phyloP scores from a whole-genome alignment of 2,329 filamentous ascomycete species.

The Epichloe bromicola region DNA sequence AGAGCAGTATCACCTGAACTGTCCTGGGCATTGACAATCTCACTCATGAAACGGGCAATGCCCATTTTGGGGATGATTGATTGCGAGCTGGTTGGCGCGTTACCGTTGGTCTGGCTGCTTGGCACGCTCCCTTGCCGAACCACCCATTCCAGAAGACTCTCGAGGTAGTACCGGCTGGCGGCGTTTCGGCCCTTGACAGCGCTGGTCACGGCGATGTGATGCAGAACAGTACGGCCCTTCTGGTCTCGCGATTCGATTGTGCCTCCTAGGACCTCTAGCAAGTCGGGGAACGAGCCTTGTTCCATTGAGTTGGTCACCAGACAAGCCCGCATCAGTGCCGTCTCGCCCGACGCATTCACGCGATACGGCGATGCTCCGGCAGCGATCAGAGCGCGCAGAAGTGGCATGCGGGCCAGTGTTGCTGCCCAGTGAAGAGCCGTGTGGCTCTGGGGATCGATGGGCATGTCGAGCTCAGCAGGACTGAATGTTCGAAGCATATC shows the following conservation, averaged over 20 bases:
- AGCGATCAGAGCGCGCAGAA: slow-evolving; percentile 68
- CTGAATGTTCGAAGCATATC: slow-evolving; percentile 65
- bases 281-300: slow-evolving; percentile 75
- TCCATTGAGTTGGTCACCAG: slow-evolving; percentile 92
- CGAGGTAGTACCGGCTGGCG: slow-evolving; percentile 90
- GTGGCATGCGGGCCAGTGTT: slow-evolving; percentile 71
- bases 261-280: slow-evolving; percentile 76
- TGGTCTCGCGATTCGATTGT: slow-evolving; percentile 86
- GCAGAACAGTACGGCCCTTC: slow-evolving; percentile 80
- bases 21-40: slow-evolving; percentile 93
- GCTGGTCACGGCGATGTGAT: slow-evolving; percentile 92
- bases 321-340: slow-evolving; percentile 83
- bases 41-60: slow-evolving; percentile 85
- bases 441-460: slow-evolving; percentile 78
- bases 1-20: slow-evolving; percentile 89
- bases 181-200: slow-evolving; percentile 87
- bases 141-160: slow-evolving; percentile 87
- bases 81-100: slow-evolving; percentile 26
- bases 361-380: slow-evolving; percentile 79
- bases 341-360: slow-evolving; percentile 82
- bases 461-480: slow-evolving; percentile 75
- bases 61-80: slow-evolving; percentile 54
- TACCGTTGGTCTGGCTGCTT: slow-evolving; percentile 34
- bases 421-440: slow-evolving; percentile 95
- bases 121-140: slow-evolving; percentile 67